Evolutionary conservation across 2,329 filamentous ascomycete genomes (phyloP).

Genomic region (Leptographium procerum): DNA sequence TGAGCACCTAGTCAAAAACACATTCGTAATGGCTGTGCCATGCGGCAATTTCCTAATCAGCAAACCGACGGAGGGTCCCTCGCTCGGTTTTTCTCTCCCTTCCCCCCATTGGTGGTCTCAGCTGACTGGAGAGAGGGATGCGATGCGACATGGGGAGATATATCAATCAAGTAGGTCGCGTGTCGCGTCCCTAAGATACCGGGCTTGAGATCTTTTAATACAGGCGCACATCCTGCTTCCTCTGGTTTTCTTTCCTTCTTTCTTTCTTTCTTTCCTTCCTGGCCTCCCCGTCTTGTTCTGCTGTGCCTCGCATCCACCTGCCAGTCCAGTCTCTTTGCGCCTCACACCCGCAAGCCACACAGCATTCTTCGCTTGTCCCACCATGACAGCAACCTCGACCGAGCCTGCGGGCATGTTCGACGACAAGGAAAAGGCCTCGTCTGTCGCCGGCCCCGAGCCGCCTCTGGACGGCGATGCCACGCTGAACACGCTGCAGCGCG

Average conservation of each 20-base stretch:
- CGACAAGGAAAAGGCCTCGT: neutral
- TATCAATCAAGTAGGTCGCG: neutral
- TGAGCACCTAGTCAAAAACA: neutral
- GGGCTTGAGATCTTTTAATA: neutral
- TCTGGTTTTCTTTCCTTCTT: neutral
- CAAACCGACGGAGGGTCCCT: neutral
- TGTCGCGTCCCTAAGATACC: neutral
- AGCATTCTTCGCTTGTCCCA: neutral
- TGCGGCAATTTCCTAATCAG: neutral
- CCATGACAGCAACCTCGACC: neutral
- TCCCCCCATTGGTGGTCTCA: no score
- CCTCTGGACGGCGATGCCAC: neutral
- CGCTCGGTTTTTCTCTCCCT: no score
- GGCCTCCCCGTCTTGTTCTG: neutral
- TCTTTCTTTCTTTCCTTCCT: neutral
- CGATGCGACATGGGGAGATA: neutral
- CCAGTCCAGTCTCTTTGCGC: no score
- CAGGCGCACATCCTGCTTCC: neutral
- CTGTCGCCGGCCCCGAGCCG: neutral
- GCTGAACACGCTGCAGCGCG: constrained; percentile 1
- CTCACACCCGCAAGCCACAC: no score
- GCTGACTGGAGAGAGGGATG: neutral
- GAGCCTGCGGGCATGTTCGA: neutral
- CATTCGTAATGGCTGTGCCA: neutral
- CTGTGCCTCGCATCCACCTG: neutral